Evolutionary conservation across 257 asterid genomes (phyloP).

Genomic region (Solanum chiquidenum): DNA sequence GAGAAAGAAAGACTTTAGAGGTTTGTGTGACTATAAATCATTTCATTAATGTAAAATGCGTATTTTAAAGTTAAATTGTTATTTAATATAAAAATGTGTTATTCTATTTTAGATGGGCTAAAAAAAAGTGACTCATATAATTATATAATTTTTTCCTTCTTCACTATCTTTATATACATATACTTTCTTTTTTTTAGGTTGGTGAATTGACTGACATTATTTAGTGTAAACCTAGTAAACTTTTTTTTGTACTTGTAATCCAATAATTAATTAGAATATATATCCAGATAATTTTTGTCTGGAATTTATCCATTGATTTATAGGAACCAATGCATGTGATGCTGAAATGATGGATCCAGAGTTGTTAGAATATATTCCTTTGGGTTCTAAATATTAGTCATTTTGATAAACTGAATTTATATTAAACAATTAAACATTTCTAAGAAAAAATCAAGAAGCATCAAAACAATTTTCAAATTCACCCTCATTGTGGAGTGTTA

Average conservation of each 20-base stretch:
- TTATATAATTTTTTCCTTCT: neutral
- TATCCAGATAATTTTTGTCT: neutral
- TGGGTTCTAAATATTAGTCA: neutral
- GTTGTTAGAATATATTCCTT: neutral
- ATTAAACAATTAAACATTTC: neutral
- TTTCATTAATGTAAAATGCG: no score
- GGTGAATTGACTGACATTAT: neutral
- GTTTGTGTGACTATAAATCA: fast-evolving
- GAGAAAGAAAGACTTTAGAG: no score
- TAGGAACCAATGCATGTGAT: neutral
- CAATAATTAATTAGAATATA: neutral
- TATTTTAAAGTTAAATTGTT: no score
- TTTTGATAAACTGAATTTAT: neutral
- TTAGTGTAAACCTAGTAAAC: neutral
- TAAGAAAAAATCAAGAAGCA: neutral
- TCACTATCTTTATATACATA: neutral
- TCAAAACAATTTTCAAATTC: neutral
- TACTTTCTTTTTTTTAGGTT: neutral
- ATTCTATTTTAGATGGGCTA: no score
- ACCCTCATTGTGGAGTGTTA: neutral
- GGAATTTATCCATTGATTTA: neutral
- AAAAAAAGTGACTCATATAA: no score
- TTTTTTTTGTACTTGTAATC: neutral
- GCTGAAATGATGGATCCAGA: neutral
- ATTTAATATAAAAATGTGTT: no score